Evolutionary conservation across 2,329 filamentous ascomycete genomes (phyloP).

Genomic region (Trichoderma atrobrunneum): DNA sequence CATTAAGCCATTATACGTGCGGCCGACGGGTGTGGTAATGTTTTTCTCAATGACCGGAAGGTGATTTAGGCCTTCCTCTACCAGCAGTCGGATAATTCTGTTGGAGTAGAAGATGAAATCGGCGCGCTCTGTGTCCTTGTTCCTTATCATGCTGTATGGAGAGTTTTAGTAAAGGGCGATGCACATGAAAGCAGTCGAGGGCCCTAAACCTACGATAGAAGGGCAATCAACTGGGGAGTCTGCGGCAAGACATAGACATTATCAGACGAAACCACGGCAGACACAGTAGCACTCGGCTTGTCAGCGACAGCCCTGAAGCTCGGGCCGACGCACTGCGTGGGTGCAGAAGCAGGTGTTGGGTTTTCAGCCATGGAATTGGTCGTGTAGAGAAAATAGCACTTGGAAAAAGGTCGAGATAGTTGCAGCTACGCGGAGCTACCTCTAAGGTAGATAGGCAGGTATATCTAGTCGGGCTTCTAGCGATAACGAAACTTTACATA

Average conservation of each 20-base stretch:
- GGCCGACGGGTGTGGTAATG: constrained; percentile 87
- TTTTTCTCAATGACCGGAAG: constrained; percentile 85
- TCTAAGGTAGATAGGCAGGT: background rate
- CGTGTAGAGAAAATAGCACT: background rate
- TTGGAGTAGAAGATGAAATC: constrained; percentile 99
- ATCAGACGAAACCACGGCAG: constrained; percentile 73
- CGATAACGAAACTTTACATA: constrained; percentile 15
- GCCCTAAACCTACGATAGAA: constrained; percentile 76
- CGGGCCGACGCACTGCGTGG: constrained; percentile 70
- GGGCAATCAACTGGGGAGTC: constrained; percentile 93
- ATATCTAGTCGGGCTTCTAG: constrained; percentile 13
- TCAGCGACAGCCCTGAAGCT: constrained; percentile 72
- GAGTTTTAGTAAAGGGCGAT: constrained; percentile 23
- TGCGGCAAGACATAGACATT: constrained; percentile 90
- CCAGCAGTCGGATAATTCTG: constrained; percentile 90
- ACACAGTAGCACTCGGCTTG: constrained; percentile 86
- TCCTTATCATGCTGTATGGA: constrained; percentile 81
- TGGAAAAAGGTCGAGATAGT: background rate
- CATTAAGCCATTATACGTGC: constrained; percentile 82
- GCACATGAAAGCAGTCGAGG: background rate
- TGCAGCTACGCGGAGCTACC: background rate
- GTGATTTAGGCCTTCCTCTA: constrained; percentile 96
- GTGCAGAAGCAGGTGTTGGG: constrained; percentile 24
- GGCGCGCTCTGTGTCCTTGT: constrained; percentile 82
- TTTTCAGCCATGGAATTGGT: constrained; percentile 42